Evolutionary conservation across 1,284 basidiomycete genomes (phyloP).

Genomic region (Xerocomus amazonicus): DNA sequence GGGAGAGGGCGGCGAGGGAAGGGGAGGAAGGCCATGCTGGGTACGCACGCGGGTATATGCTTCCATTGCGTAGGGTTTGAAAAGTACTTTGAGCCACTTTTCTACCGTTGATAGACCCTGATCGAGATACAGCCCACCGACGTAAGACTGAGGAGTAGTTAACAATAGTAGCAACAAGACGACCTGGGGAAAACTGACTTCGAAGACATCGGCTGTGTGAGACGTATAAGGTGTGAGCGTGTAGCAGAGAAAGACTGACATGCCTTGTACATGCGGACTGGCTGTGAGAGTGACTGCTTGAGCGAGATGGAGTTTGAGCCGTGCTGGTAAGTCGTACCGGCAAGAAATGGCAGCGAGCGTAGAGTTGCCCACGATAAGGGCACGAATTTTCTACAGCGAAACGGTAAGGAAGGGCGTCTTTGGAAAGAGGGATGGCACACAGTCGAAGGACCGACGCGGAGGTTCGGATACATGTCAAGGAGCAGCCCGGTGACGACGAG

Average conservation of each 20-base stretch:
- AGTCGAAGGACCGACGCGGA: conserved; percentile 74
- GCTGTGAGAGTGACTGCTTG: conserved; percentile 65
- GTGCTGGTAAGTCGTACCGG: conserved; percentile 57
- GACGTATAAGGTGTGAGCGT: conserved; percentile 7
- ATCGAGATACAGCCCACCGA: conserved; percentile 69
- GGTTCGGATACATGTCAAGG: conserved; percentile 56
- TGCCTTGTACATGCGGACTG: conserved; percentile 68
- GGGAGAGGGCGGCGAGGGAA: background rate
- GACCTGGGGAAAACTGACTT: conserved; percentile 41
- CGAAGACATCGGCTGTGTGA: conserved; percentile 65
- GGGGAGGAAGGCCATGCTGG: conserved; percentile 51
- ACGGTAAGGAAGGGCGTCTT: background rate
- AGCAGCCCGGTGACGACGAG: conserved; percentile 62
- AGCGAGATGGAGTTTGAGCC: conserved; percentile 59
- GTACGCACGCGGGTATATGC: conserved; percentile 60
- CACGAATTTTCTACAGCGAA: conserved; percentile 60
- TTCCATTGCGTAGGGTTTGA: conserved; percentile 55
- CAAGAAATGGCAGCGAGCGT: conserved; percentile 66
- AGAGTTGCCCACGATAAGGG: conserved; percentile 67
- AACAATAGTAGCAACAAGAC: conserved; percentile 3
- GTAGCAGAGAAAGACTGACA: conserved; percentile 12
- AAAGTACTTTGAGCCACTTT: conserved; percentile 56
- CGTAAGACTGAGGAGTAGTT: conserved; percentile 54
- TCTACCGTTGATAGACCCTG: conserved; percentile 55
- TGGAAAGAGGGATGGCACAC: conserved; percentile 37